Base-by-base conservation (phyloP, 2,329 filamentous ascomycete genomes). In the Colletotrichum graminicola region DNA sequence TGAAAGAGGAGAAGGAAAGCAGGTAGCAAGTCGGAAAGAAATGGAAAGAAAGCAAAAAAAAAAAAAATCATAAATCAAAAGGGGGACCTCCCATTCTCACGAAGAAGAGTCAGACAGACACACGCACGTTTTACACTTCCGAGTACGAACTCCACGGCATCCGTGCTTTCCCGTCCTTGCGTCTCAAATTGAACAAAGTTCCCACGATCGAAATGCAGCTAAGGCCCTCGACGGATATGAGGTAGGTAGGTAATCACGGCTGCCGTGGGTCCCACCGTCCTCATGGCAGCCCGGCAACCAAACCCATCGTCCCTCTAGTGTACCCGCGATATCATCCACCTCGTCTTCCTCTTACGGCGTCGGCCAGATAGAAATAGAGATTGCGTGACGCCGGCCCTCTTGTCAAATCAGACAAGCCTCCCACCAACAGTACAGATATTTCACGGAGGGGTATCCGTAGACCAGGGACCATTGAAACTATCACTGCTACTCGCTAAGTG, bases 81-180 rank as follows among this genome's bases (percentile, higher is more conserved):
- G 18, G 23, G n/a, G 18, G 12, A 39, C 36, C 36, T 18, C 41
- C 4, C 41, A n/a, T 34, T 5, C 26, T 34, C 34, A 39, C 54
- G 34, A 21, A 12, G 23, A 6, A 8, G 16, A 39, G 21, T 16
- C 52, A 14, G 52, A 36, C 11, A n/a, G 43, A 43, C 16, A 45
- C 21, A n/a, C 8, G 7, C 43, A 56, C 34, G 54, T 56, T 56
- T 23, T 36, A 39, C 32, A 56, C 34, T 39, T 23, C 2, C 34
- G 21, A 56, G 34, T 39, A 26, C 34, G 54, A 36, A 32, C 39
- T 47, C 41, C 41, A 65, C 43, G 32, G 47, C 10, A 67, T 45
- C 47, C 64, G 56, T 52, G 45, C 34, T 56, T 54, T 62, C 64
- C 56, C 39, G 32, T 61, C 43, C 32, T 29, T 39, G 34, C n/a